Base-by-base conservation (phyloP, 139 green algal genomes). In the Volvox africanus region DNA sequence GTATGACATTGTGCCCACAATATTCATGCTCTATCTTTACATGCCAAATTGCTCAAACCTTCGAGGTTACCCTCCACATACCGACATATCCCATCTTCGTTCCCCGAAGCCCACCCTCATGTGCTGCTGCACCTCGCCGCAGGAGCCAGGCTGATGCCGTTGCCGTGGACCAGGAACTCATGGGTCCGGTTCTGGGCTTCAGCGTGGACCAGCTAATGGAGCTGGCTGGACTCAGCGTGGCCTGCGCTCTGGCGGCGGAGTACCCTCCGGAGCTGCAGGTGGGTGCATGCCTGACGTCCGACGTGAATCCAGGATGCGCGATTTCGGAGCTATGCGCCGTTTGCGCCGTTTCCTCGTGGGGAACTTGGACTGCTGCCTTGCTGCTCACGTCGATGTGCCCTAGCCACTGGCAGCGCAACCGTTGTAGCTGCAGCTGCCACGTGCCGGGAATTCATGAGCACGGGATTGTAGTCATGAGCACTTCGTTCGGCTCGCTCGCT, bases 181-280 rank as follows among this genome's bases (percentile, higher is more conserved):
- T 99, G 97, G 97, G 97, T 0, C 71, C 86, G 9, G 92, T 94
- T 0, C 86, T 98, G 55, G 96, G 97, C 14, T 99, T 99, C 93
- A 95, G 81, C 26, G 93, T 99, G 0, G 97, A 99, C 61, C 97
- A 99, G 93, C 95, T 99, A 9, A 99, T 98, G 97, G 96, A 98
- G 94, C 93, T 99, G 19, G 97, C 97, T 13, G 92, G 97, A 0
- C 95, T 99, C 21, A 94, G 88, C 14, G 94, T 96, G 24, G 97
- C 97, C 0, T 93, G 69, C 18, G 86, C 96, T 0, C 68, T 99
- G 18, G 84, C 91, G 0, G 92, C 93, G 1, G 96, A 97, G 78
- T 99, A 96, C 81, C 93, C 93, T 2, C 50, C 86, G 16, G 50
- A 89, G 37, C 28, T 71, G 13, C 35, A 28, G 80, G 0, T 28